These are phyloP conservation scores for Spinellus fusiger DNA, from an alignment of 192 early-diverging fungal species.

Conservation along the genomic window DNA sequence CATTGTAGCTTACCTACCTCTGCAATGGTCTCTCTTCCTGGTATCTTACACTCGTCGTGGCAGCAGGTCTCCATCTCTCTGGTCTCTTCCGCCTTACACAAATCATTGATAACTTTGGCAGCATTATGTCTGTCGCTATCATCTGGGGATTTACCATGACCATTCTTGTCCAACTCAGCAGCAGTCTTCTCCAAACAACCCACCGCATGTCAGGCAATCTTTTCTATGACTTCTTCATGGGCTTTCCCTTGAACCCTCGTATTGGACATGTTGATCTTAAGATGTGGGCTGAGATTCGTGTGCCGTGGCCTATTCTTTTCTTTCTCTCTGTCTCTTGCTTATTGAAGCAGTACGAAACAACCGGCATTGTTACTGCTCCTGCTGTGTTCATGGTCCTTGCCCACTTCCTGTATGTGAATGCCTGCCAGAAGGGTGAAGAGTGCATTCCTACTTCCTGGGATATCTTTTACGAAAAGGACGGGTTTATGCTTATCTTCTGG, in stretches of 20 bases:
- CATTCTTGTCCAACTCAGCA: constrained; percentile 24
- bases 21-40: constrained; percentile 49
- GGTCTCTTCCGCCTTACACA: constrained; percentile 39
- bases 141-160: constrained; percentile 45
- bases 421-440: constrained; percentile 46
- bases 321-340: constrained; percentile 43
- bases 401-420: constrained; percentile 44
- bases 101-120: constrained; percentile 54
- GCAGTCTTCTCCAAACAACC: constrained; percentile 26
- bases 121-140: constrained; percentile 47
- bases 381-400: constrained; percentile 42
- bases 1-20: constrained; percentile 39
- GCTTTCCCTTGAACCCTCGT: constrained; percentile 39
- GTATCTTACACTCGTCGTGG: constrained; percentile 41
- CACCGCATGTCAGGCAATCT: constrained; percentile 53
- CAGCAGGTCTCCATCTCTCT: constrained; percentile 38
- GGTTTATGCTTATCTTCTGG: constrained; percentile 51
- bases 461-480: constrained; percentile 50
- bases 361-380: constrained; percentile 33
- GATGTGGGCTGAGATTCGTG: constrained; percentile 45
- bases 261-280: constrained; percentile 41
- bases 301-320: constrained; percentile 42
- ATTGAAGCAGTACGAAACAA: constrained; percentile 39
- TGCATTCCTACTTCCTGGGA: constrained; percentile 49
- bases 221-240: constrained; percentile 46